Percentiles rank a stretch among this genome's conserved stretches.
phyloP scores from a whole-genome alignment of 1,139 yeast species.

The Suhomyces ambrosiae region DNA sequence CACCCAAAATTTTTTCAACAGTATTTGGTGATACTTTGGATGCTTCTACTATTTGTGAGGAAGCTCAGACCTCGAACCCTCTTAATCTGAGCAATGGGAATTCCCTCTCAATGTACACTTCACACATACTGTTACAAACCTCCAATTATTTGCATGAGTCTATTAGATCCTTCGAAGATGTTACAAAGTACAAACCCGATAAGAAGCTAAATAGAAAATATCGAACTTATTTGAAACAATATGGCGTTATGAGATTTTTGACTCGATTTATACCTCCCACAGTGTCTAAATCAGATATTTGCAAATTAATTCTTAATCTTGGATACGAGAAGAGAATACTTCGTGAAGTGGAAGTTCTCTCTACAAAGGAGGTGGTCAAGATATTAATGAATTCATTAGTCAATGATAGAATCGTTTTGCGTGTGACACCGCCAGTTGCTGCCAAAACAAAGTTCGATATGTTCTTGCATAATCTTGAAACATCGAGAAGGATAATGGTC shows the following conservation, averaged over 20 bases:
- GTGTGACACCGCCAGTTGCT: neutral
- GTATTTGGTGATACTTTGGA: neutral
- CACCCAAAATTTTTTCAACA: neutral
- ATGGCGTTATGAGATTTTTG: conserved; percentile 22
- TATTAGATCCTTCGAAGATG: conserved; percentile 1
- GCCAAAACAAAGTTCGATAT: conserved; percentile 8
- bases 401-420: conserved; percentile 12
- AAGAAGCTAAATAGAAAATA: conserved; percentile 8
- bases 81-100: neutral
- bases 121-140: neutral
- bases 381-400: conserved; percentile 21
- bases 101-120: neutral
- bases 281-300: conserved; percentile 19
- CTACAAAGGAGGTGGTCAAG: conserved; percentile 18
- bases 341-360: conserved; percentile 10
- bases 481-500: conserved; percentile 60
- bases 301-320: conserved; percentile 21
- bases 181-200: conserved; percentile 3
- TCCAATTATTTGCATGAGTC: neutral
- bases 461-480: conserved; percentile 13
- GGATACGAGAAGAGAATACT: conserved; percentile 19
- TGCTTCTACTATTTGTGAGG: too few species aligned
- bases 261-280: conserved; percentile 19
- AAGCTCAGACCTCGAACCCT: too few species aligned
- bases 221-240: conserved; percentile 17